Evolutionary conservation across 2,329 filamentous ascomycete species (phyloP).

Genomic region (Neocucurbitaria cava): DNA sequence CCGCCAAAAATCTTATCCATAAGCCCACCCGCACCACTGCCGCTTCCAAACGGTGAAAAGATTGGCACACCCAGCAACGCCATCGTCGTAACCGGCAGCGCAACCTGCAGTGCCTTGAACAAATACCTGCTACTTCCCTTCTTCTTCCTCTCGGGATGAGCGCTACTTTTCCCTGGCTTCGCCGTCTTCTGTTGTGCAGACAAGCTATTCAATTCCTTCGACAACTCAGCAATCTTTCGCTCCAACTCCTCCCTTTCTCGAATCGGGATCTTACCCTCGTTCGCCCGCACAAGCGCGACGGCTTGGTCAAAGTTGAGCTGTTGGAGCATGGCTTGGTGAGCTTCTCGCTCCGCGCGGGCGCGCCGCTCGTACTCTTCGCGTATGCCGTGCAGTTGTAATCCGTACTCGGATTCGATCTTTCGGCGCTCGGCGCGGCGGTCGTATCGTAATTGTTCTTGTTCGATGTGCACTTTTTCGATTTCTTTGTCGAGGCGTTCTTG

Average conservation of each 20-base stretch:
- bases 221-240: conserved; percentile 1
- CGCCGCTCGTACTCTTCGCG: background rate
- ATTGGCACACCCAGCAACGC: background rate
- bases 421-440: background rate
- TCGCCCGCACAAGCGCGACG: background rate
- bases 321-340: background rate
- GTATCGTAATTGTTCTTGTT: background rate
- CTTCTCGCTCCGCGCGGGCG: background rate
- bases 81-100: background rate
- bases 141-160: background rate
- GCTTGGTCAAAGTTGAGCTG: conserved; percentile 1
- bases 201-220: background rate
- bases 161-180: background rate
- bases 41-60: background rate
- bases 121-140: background rate
- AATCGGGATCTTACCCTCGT: background rate
- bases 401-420: conserved; percentile 1
- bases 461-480: background rate
- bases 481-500: background rate
- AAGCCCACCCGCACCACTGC: background rate
- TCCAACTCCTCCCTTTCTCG: background rate
- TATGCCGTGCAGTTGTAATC: background rate
- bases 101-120: background rate
- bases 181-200: background rate
- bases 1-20: background rate